Evolutionary conservation across 2,329 filamentous ascomycete species (phyloP), one percentile per base, ranked within the genome.

Genomic region (Cordyceps tenuipes): DNA sequence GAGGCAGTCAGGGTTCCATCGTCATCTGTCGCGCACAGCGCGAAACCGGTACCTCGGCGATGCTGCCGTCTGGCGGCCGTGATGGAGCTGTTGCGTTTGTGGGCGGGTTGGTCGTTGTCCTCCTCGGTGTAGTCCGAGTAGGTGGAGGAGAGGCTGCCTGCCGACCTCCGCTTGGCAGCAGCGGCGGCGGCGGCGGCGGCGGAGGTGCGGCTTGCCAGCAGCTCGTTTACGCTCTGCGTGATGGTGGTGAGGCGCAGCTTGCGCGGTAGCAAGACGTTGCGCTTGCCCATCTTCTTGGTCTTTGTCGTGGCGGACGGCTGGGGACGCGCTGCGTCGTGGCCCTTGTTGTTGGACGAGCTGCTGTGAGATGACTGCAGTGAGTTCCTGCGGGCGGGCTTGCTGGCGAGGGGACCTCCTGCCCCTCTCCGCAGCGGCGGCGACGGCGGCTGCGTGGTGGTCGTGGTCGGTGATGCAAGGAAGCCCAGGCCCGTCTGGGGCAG

Each of bases 151-250:
- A 81, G 41, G 31, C 41, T 60, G 50, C 57, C 54, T 29, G 26
- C 50, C 8, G 57, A 60, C n/a, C n/a, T 75, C 51, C 76, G 77
- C 62, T 76, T 76, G 67, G 86, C 84, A 50, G 81, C 73, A 48
- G 29, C 29, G 29, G 29, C 5, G 29, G 29, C 9, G 34, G 34
- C 13, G 29, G 29, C 5, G 29, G 29, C 9, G 34, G 34, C 13
- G 10, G 34, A 12, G 9, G 10, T 36, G 34, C 79, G 80, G 19
- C 79, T 77, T 47, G 74, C 79, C 61, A 86, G 76, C 12, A 84
- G 72, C 34, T 82, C 82, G n/a, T 79, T 76, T 65, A 86, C 75
- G 63, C 82, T 83, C 56, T 82, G 80, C 0, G 81, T 75, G 34
- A 85, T 29, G 29, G 68, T 15, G 77, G 29, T 78, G 80, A 82